phyloP scores from a whole-genome alignment of 1,284 basidiomycete genomes.

The Ceratobasidium papillatum region DNA sequence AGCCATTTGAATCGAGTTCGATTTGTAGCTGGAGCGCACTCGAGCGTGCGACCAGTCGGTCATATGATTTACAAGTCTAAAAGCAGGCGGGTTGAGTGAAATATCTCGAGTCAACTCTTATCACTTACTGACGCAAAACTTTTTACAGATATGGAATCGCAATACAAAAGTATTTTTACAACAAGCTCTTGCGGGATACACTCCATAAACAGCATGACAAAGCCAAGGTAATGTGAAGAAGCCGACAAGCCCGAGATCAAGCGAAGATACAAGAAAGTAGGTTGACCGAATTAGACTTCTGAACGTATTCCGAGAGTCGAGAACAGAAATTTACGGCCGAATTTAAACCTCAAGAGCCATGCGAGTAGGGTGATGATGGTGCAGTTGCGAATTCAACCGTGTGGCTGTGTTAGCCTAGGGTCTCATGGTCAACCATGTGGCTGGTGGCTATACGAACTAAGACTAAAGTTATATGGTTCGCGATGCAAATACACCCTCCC shows the following conservation, averaged over 20 bases:
- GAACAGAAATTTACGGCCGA: neutral
- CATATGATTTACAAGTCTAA: conserved; percentile 23
- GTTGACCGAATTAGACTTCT: neutral
- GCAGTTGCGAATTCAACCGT: neutral
- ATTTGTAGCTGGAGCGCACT: conserved; percentile 5
- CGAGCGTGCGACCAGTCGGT: neutral
- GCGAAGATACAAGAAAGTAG: neutral
- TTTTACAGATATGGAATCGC: neutral
- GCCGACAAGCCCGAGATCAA: neutral
- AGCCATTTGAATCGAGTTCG: conserved; percentile 16
- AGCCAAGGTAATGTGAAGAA: neutral
- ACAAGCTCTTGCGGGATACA: conserved; percentile 25
- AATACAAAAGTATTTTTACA: conserved; percentile 9
- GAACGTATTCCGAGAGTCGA: neutral
- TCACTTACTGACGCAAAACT: conserved; percentile 2
- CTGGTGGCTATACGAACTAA: no score
- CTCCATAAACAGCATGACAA: neutral
- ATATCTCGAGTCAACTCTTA: neutral
- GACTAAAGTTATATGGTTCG: no score
- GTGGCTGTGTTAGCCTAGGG: neutral
- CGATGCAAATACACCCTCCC: no score
- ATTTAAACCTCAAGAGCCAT: neutral
- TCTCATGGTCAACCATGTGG: neutral
- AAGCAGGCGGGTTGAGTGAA: neutral
- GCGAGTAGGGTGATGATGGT: neutral